Evolutionary conservation across 169 alveolate species (phyloP), one percentile per base, ranked within the genome.

Genomic region (Perkinsus marinus): DNA sequence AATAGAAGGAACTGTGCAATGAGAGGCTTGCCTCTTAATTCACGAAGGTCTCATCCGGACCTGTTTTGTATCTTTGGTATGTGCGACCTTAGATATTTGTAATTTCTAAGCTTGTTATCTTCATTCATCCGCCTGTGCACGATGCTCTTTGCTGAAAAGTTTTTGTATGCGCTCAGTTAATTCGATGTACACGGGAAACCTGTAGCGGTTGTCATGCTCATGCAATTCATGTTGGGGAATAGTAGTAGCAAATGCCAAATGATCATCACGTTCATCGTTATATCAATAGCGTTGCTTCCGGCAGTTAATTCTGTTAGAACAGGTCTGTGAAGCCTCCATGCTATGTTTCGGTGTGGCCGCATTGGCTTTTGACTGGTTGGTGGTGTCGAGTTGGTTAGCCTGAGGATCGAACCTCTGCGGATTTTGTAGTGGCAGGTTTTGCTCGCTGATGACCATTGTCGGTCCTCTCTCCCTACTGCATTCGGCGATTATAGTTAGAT

Each of bases 401-500:
- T 13, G 26, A 30, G 79, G 34, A 57, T 57, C 79, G 79, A 57
- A 90, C 68, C 30, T 90, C 30, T 19, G 41, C 41, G 57, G 41
- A 90, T 90, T 19, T 38, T 17, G 90, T 41, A 92, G 39, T 10
- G 3, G 46, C 19, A 10, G 46, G 30, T 89, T 26, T 36, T 36
- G 39, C 34, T 39, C 19, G n/a, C 16, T 16, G 90, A 92, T 36
- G 68, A 10, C 89, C 30, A 39, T 37, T 2, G 22, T 57, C 0
- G 36, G 79, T 57, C 37, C 79, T 30, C 79, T 57, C 79, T 90
- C 92, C 34, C 91, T 93, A 39, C 95, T 94, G 17, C 91, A 91
- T 34, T 90, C 90, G 6, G 95, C 92, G 43, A 90, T 94, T 39
- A 39, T 94, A 30, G 92, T 90, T 9, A 92, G 93, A 30, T 93